Conservation (phyloP, 208 protist genomes). For the Novymonas esmeraldas region DNA sequence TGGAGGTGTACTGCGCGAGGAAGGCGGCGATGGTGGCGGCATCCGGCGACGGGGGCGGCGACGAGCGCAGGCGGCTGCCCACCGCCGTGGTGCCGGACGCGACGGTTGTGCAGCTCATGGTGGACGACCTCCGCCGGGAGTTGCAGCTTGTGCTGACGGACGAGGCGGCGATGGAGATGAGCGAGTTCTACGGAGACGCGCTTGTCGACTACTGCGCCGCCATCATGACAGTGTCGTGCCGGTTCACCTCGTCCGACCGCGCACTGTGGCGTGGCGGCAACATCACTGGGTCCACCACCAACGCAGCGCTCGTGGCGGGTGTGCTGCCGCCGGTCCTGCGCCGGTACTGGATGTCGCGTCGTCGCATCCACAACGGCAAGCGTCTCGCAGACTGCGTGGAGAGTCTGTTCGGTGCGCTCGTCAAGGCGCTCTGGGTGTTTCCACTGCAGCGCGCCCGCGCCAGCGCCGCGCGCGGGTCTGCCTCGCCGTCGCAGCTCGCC, state of each 20-base stretch:
- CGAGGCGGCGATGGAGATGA: constrained; percentile 27
- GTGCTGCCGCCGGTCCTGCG: constrained; percentile 31
- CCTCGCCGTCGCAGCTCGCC: not conserved
- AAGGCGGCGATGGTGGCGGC: not conserved
- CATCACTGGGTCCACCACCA: constrained; percentile 23
- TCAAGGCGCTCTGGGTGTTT: constrained; percentile 47
- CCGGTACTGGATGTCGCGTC: constrained; percentile 25
- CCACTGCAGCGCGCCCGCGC: constrained; percentile 17
- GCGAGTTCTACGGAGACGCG: constrained; percentile 58
- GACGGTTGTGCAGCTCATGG: not conserved
- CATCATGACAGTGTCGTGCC: constrained; percentile 19
- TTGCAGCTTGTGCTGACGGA: constrained; percentile 35
- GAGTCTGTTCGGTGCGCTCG: constrained; percentile 53
- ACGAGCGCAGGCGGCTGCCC: not conserved
- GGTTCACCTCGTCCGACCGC: constrained; percentile 16
- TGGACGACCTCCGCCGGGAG: constrained; percentile 25
- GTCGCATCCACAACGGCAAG: constrained; percentile 39
- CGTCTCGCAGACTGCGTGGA: constrained; percentile 51
- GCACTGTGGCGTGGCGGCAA: constrained; percentile 30
- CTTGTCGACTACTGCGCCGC: constrained; percentile 46
- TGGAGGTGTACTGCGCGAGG: constrained; percentile 14
- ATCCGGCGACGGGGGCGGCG: not conserved
- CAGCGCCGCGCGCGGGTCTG: not conserved
- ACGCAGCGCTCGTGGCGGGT: constrained; percentile 23
- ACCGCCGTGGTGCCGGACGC: not conserved